Evolutionary conservation across 768 basidiomycete species (phyloP).

Genomic region (Crucibulum laeve): DNA sequence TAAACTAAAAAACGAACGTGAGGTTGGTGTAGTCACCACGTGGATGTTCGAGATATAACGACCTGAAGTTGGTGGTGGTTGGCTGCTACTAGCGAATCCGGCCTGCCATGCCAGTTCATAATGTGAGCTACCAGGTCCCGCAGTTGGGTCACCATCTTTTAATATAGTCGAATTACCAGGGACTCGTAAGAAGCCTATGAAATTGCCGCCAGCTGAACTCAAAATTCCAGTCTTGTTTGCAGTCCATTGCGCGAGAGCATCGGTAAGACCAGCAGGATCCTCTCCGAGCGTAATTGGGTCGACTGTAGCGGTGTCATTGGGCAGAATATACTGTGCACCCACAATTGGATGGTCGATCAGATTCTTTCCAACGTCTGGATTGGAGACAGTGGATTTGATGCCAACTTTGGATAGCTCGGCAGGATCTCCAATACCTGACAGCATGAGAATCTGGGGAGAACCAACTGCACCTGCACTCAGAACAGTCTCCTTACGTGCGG

Average conservation of each 20-base stretch:
- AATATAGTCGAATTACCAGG: constrained; percentile 5
- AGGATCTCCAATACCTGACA: constrained; percentile 13
- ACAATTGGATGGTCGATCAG: constrained; percentile 20
- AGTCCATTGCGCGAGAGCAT: constrained; percentile 10
- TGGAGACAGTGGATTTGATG: constrained; percentile 18
- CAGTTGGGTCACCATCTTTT: constrained; percentile 13
- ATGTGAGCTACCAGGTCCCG: constrained; percentile 17
- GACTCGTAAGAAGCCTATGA: constrained; percentile 17
- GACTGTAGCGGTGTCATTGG: constrained; percentile 9
- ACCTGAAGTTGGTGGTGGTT: background rate
- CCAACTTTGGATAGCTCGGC: constrained; percentile 10
- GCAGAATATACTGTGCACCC: constrained; percentile 7
- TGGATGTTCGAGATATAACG: background rate
- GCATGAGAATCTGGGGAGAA: constrained; percentile 11
- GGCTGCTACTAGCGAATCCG: background rate
- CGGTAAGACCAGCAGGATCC: constrained; percentile 3
- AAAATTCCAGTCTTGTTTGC: constrained; percentile 11
- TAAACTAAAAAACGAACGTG: too few relatives aligned
- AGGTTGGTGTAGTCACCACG: background rate
- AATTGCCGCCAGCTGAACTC: constrained; percentile 5
- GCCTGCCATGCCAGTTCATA: constrained; percentile 9
- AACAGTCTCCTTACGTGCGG: constrained; percentile 1
- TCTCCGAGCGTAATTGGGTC: background rate
- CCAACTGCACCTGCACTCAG: constrained; percentile 8
- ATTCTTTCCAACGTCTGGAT: constrained; percentile 24